Evolutionary conservation across 768 basidiomycete species (phyloP), one percentile per base, ranked within the genome.

Genomic region (Chalciporus piperatus): DNA sequence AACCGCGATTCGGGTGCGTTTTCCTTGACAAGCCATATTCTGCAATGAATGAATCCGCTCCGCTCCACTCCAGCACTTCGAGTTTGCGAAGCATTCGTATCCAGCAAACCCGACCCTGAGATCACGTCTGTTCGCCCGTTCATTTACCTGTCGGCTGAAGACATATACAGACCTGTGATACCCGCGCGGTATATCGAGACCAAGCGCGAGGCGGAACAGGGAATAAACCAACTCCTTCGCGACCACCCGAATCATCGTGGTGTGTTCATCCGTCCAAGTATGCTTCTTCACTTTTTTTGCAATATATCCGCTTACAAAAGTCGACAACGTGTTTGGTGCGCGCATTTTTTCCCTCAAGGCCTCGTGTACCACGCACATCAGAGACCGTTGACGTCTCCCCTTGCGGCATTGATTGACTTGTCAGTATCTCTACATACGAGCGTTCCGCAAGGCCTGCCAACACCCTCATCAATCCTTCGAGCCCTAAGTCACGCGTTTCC

Each of bases 301-400:
- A 49, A 53, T 59, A 30, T 46, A 50, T 52, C 51, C 48, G 47
- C 52, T 48, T 48, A 50, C 53, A 25, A 25, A 13, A 49, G 14
- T 28, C 22, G 45, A 54, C 41, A 55, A 52, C 58, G 52, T 56
- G 55, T 54, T 54, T 50, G 41, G 43, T 37, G 43, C 39, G 41
- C 49, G 30, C 52, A 28, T 38, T 25, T 44, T 47, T 41, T 44
- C 47, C 35, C 44, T 32, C 45, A 66, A 93, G 97, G 95, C 57
- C 76, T 99, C 47, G 92, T 99, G 59, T 98, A 98, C 71, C 96
- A 98, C 65, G 89, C 96, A 9, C 93, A 97, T 69, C 76, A 86
- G 58, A 85, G 94, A 39, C 97, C 97, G n/a, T 63, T 95, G 43
- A 87, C 88, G 10, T 87, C 92, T 38, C 87, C 92, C 45, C 77